Evolutionary conservation across 176 grass and related monocot species (phyloP).

Genomic region (Carex cristatella): DNA sequence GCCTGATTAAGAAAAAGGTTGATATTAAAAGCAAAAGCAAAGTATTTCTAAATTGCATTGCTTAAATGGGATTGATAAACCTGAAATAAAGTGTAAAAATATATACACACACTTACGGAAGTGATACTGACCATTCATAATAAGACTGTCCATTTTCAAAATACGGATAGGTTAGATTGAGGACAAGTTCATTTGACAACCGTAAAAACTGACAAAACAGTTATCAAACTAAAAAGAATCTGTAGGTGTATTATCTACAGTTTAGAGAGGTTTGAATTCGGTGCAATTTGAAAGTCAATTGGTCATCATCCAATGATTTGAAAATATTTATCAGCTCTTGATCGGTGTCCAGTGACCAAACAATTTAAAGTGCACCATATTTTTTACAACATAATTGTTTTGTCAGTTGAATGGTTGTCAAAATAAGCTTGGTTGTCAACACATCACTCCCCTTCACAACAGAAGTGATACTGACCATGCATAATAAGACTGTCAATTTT

Average conservation of each 20-base stretch:
- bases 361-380: background rate
- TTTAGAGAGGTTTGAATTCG: background rate
- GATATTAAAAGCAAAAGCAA: background rate
- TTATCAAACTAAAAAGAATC: background rate
- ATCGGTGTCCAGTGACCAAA: background rate
- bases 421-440: background rate
- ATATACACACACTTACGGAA: background rate
- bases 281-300: background rate
- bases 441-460: background rate
- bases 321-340: background rate
- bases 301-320: background rate
- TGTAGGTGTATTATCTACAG: background rate
- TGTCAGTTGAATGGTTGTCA: background rate
- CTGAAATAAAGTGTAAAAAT: background rate
- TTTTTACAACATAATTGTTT: background rate
- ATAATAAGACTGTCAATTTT: background rate
- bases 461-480: background rate
- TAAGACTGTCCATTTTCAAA: background rate
- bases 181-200: background rate
- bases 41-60: background rate
- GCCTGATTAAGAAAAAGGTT: background rate
- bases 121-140: background rate
- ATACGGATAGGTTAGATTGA: too few relatives aligned
- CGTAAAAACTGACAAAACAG: background rate
- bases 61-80: background rate